These are phyloP conservation scores for Areca catechu DNA, from an alignment of 176 grass and related monocot genomes.

Conservation along the genomic window DNA sequence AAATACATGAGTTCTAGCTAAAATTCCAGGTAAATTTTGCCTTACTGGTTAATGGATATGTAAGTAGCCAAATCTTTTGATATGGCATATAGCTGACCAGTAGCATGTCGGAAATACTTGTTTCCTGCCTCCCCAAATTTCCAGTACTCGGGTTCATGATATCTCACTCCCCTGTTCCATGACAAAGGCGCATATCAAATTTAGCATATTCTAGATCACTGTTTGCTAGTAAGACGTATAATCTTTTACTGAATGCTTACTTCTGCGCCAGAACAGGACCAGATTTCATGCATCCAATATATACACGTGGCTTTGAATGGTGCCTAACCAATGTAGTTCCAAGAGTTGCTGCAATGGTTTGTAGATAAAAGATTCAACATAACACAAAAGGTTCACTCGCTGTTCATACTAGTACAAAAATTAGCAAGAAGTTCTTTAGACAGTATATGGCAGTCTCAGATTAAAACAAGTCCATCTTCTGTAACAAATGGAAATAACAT, in stretches of 20 bases:
- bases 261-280: constrained; percentile 8
- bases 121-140: constrained; percentile 13
- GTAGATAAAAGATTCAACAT: background rate
- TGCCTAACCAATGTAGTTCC: background rate
- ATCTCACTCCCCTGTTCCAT: constrained; percentile 4
- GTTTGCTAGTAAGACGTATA: too few relatives aligned
- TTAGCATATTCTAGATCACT: background rate
- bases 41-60: constrained; percentile 9
- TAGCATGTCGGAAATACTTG: constrained; percentile 11
- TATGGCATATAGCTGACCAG: constrained; percentile 14
- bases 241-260: background rate
- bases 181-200: background rate
- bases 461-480: too few relatives aligned
- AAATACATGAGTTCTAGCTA: background rate
- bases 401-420: too few relatives aligned
- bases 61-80: constrained; percentile 12
- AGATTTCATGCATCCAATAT: constrained; percentile 16
- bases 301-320: background rate
- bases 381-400: too few relatives aligned
- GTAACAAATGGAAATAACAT: too few relatives aligned
- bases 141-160: constrained; percentile 9
- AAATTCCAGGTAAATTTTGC: background rate
- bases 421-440: too few relatives aligned
- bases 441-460: too few relatives aligned
- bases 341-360: constrained; percentile 8